A percentile compares a stretch with the other conserved stretches of the same genome.
Evolutionary conservation across 108 stramenopile species (phyloP).

Genomic region (Hondaea fermentalgiana): DNA sequence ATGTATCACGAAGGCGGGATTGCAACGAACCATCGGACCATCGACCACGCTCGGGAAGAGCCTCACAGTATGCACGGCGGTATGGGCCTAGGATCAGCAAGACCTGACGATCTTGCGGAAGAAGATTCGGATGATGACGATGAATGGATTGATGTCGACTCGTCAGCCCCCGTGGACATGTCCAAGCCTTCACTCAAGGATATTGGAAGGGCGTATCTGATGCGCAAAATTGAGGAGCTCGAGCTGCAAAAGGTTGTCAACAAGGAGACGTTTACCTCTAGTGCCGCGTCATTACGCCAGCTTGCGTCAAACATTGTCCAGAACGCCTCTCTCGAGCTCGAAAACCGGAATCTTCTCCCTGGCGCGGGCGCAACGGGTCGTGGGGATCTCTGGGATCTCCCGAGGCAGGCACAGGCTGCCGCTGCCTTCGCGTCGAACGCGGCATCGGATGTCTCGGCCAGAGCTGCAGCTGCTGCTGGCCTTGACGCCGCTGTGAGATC

Average conservation of each 20-base stretch:
- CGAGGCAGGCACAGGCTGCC: not conserved
- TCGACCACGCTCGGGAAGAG: not conserved
- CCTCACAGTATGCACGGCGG: not conserved
- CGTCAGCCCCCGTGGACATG: not conserved
- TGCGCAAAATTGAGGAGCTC: not conserved
- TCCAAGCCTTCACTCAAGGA: not conserved
- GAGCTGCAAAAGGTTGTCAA: slow-evolving; percentile 1
- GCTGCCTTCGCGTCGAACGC: no score
- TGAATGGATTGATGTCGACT: not conserved
- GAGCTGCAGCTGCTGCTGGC: not conserved
- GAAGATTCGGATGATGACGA: not conserved
- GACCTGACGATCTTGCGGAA: not conserved
- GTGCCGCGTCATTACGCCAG: not conserved
- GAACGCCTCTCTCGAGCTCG: not conserved
- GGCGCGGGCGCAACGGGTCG: not conserved
- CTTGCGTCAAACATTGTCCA: not conserved
- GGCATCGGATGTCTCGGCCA: not conserved
- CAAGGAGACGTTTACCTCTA: not conserved
- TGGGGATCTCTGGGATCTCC: not conserved
- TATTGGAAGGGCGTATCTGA: not conserved
- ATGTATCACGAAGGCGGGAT: no score
- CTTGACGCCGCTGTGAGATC: no score
- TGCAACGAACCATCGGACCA: not conserved
- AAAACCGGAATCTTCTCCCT: not conserved
- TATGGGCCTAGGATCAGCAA: not conserved